A percentile compares a stretch with the other conserved stretches of the same genome.
Conservation (phyloP, 2,329 filamentous ascomycete species). For the Lasiodiplodia hormozganensis region DNA sequence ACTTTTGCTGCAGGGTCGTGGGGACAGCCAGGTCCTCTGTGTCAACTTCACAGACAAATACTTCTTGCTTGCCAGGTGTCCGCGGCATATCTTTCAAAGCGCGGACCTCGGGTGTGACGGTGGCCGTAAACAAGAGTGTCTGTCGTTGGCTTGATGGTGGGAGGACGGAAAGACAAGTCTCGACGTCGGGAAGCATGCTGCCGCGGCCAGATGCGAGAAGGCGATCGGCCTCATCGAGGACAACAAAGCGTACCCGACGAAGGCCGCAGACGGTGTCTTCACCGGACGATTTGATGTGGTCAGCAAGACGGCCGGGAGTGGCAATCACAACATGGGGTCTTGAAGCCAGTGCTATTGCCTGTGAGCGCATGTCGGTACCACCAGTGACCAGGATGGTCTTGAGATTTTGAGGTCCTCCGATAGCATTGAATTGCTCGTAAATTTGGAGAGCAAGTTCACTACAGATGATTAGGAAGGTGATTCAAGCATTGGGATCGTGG, state of each 20-base stretch:
- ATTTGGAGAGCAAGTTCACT: constrained; percentile 94
- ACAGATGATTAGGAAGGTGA: not conserved
- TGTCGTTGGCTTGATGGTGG: constrained; percentile 82
- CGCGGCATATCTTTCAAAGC: constrained; percentile 80
- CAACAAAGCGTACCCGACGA: constrained; percentile 79
- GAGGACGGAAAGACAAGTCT: constrained; percentile 82
- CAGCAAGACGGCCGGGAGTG: constrained; percentile 89
- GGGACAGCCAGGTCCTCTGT: constrained; percentile 77
- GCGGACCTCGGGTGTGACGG: constrained; percentile 89
- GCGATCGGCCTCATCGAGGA: constrained; percentile 95
- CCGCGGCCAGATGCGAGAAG: constrained; percentile 77
- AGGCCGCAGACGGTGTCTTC: constrained; percentile 88
- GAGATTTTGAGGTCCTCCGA: constrained; percentile 84
- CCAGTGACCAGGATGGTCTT: constrained; percentile 91
- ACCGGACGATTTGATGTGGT: constrained; percentile 91
- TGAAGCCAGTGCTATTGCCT: constrained; percentile 82
- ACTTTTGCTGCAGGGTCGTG: constrained; percentile 79
- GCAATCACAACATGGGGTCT: constrained; percentile 93
- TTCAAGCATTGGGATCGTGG: not conserved
- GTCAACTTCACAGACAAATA: constrained; percentile 90
- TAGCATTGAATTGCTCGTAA: constrained; percentile 93
- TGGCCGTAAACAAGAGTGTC: constrained; percentile 94
- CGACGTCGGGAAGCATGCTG: constrained; percentile 93
- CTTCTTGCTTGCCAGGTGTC: constrained; percentile 71
- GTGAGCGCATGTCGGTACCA: constrained; percentile 88